Evolutionary conservation across 2,329 filamentous ascomycete genomes (phyloP).

Genomic region (Rhinocladiella mackenziei): DNA sequence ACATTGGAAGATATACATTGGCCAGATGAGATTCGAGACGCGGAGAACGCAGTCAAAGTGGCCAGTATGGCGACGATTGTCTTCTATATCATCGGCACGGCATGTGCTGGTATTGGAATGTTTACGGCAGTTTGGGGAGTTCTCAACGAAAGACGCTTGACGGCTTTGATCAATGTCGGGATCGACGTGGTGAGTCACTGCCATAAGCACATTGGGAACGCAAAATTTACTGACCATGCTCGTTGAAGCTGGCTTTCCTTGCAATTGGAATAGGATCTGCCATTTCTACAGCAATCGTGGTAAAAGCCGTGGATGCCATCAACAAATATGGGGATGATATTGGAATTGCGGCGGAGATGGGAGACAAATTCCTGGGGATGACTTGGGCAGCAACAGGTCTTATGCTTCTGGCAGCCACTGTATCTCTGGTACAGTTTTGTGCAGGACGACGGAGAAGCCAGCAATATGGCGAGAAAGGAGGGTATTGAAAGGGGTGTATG

Average conservation of each 20-base stretch:
- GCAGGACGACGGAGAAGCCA: conserved; percentile 12
- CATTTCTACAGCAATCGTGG: conserved; percentile 61
- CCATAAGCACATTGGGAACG: conserved; percentile 1
- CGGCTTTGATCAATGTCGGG: conserved; percentile 49
- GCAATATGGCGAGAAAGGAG: conserved; percentile 14
- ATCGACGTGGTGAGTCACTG: conserved; percentile 41
- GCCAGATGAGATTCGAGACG: conserved; percentile 54
- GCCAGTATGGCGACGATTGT: conserved; percentile 53
- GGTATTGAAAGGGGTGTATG: conserved; percentile 6
- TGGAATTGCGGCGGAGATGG: conserved; percentile 50
- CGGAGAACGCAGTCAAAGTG: conserved; percentile 49
- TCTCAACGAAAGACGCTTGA: conserved; percentile 43
- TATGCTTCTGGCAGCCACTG: conserved; percentile 37
- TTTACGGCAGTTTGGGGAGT: conserved; percentile 45
- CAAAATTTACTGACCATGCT: conserved; percentile 1
- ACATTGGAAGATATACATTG: conserved; percentile 53
- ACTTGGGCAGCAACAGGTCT: conserved; percentile 55
- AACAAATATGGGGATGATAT: conserved; percentile 51
- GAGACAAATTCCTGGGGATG: conserved; percentile 54
- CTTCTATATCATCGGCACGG: conserved; percentile 57
- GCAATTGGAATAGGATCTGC: conserved; percentile 69
- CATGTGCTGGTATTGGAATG: conserved; percentile 49
- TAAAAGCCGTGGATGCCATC: conserved; percentile 52
- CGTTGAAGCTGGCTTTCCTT: conserved; percentile 48
- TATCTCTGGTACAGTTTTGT: conserved; percentile 32